These are phyloP conservation scores for Monilinia fructicola DNA, from an alignment of 2,329 filamentous ascomycete genomes.

Conservation along the genomic window DNA sequence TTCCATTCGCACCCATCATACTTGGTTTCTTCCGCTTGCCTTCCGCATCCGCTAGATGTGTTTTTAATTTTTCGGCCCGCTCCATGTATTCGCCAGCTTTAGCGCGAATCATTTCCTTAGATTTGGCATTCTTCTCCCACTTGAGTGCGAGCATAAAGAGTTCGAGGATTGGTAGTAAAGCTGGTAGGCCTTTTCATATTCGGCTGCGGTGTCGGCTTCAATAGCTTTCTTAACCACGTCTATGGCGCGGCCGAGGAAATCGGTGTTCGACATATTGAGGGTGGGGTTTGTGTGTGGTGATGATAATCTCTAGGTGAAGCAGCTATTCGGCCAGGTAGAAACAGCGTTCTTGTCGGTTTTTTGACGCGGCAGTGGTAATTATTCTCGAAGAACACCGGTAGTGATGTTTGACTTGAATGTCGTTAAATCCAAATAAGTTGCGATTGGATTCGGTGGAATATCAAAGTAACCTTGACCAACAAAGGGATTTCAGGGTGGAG, in stretches of 20 bases:
- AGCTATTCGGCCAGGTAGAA: background rate
- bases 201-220: slow-evolving; percentile 89
- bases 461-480: slow-evolving; percentile 1
- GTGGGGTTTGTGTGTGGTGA: slow-evolving; percentile 6
- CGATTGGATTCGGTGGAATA: slow-evolving; percentile 11
- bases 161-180: slow-evolving; percentile 95
- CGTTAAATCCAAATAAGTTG: background rate
- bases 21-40: slow-evolving; percentile 68
- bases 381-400: background rate
- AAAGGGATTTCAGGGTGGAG: background rate
- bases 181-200: slow-evolving; percentile 97
- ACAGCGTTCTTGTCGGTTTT: background rate
- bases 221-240: slow-evolving; percentile 97
- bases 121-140: slow-evolving; percentile 98
- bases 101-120: slow-evolving; percentile 94
- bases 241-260: slow-evolving; percentile 96
- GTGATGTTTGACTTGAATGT: slow-evolving; percentile 4
- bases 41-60: slow-evolving; percentile 76
- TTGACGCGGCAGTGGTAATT: background rate
- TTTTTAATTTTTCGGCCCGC: slow-evolving; percentile 95
- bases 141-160: slow-evolving; percentile 98
- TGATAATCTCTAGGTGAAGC: background rate
- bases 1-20: slow-evolving; percentile 71
- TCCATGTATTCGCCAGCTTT: slow-evolving; percentile 98
- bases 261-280: slow-evolving; percentile 81